Evolutionary conservation across 1,139 yeast genomes (phyloP).

Genomic region (Candida neerlandica): DNA sequence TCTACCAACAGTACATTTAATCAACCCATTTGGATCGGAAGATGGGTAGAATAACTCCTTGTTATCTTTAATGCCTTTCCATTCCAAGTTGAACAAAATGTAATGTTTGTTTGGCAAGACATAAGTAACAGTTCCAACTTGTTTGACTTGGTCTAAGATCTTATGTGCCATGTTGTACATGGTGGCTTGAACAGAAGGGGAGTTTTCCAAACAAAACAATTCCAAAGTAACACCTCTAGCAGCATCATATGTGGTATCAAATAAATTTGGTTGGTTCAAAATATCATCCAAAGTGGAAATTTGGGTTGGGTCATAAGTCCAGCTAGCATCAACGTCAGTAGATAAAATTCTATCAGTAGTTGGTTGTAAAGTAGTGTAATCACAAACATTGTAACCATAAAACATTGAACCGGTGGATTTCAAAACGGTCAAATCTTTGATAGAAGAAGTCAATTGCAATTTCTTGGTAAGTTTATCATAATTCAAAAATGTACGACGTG

Average conservation of each 20-base stretch:
- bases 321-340: constrained; percentile 78
- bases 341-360: constrained; percentile 83
- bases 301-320: constrained; percentile 62
- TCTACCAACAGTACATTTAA: constrained; percentile 83
- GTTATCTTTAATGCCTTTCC: constrained; percentile 83
- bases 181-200: constrained; percentile 92
- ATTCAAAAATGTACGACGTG: constrained; percentile 60
- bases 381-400: constrained; percentile 82
- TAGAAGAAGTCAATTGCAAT: constrained; percentile 64
- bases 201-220: constrained; percentile 79
- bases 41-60: constrained; percentile 87
- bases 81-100: constrained; percentile 73
- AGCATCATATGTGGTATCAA: constrained; percentile 59
- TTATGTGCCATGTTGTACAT: constrained; percentile 88
- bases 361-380: constrained; percentile 83
- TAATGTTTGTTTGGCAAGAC: constrained; percentile 89
- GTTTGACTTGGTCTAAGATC: constrained; percentile 60
- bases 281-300: constrained; percentile 55
- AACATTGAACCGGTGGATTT: constrained; percentile 95
- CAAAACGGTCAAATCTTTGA: constrained; percentile 82
- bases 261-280: constrained; percentile 55
- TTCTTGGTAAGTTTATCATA: constrained; percentile 51
- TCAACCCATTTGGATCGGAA: constrained; percentile 90
- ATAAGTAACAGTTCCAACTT: constrained; percentile 66
- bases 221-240: constrained; percentile 75